Conservation (phyloP, 805 yeast genomes). For the Yarrowia sp. region DNA sequence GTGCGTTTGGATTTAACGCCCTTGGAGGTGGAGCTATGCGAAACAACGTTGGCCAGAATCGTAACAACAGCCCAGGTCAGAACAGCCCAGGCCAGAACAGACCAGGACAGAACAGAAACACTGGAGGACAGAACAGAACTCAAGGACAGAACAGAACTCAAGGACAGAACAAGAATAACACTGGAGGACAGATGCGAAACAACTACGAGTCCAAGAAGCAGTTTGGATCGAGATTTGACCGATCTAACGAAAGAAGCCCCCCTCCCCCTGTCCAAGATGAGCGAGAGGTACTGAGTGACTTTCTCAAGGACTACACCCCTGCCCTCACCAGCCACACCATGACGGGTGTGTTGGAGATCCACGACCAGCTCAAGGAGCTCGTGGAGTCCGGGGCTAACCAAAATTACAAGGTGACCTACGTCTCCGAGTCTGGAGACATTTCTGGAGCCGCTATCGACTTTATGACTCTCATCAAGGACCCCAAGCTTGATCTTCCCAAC, state of each 20-base stretch:
- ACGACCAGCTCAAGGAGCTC: conserved; percentile 3
- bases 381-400: neutral
- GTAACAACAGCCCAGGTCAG: too few species aligned
- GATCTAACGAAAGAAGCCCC: neutral
- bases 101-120: too few species aligned
- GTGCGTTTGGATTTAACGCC: conserved; percentile 20
- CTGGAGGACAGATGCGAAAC: too few species aligned
- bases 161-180: too few species aligned
- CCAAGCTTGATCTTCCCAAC: conserved; percentile 20
- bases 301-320: neutral
- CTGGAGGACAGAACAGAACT: too few species aligned
- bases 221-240: too few species aligned
- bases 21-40: neutral
- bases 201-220: neutral
- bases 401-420: conserved; percentile 12
- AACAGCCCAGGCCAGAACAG: too few species aligned
- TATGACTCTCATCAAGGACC: neutral
- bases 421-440: conserved; percentile 5
- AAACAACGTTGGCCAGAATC: too few species aligned
- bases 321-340: conserved; percentile 5
- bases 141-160: too few species aligned
- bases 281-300: conserved; percentile 10
- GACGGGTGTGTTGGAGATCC: conserved; percentile 10
- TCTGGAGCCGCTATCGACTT: neutral
- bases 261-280: neutral